Base-by-base conservation (phyloP, 1,284 basidiomycete species). In the Trametes versicolor region DNA sequence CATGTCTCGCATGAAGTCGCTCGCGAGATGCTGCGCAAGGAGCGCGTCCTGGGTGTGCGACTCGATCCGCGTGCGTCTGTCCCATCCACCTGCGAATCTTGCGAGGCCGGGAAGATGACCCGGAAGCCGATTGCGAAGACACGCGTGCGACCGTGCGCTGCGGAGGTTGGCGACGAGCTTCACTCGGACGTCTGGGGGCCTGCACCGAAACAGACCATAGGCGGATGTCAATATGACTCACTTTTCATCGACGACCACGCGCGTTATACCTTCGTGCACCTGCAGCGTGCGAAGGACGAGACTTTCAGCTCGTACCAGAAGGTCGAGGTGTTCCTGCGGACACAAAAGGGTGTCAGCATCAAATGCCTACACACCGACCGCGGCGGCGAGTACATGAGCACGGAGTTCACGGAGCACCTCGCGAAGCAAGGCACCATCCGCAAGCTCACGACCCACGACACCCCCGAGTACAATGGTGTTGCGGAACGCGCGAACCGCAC, bases 281-380 rank as follows among this genome's bases (percentile, higher is more conserved):
- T 71, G 21, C 32, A 69, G 37, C 60, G 62, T 0, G 53, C 63
- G 0, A 77, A 77, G 62, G 62, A 63, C 37, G 70, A 73, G 51
- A 69, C 74, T 2, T 55, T 73, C 17, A 51, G 41, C 0, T 57
- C 66, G 0, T 73, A 67, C 53, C 68, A 68, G 48, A 52, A 56
- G 9, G 61, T 64, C 29, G 58, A 72, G 9, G 71, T 72, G 0
- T 65, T 57, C 32, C 61, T 68, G 4, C 36, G 65, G 13, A 72
- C 58, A 1, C 69, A 75, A 29, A 62, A 66, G 8, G 70, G 70
- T 15, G 12, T 34, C 2, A 55, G 52, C 13, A 74, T 84, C 58
- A 77, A 77, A 62, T 45, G 52, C 37, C 65, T 83, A 0, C 76
- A 77, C 43, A 75, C 77, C 0, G 80, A 84, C 68, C 47, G 62